A percentile compares a stretch with the other conserved stretches of the same genome.
Conservation (phyloP, 2,329 filamentous ascomycete genomes). For the Paraphaeosphaeria minitans region DNA sequence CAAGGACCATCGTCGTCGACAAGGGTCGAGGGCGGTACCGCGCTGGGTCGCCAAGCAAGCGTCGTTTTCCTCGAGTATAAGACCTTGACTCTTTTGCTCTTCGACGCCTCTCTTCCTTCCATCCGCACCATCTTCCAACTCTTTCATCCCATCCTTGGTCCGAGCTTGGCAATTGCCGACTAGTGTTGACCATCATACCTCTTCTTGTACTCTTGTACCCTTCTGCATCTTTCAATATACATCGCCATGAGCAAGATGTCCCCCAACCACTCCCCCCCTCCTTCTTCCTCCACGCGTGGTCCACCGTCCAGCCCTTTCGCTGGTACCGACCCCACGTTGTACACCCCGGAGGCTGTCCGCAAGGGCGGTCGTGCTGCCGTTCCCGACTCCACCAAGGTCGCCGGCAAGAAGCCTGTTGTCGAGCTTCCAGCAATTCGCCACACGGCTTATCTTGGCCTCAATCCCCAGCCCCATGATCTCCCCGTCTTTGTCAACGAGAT, state of each 20-base stretch:
- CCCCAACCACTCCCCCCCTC: slow-evolving; percentile 25
- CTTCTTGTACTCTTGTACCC: slow-evolving; percentile 25
- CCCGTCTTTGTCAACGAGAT: slow-evolving; percentile 36
- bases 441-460: slow-evolving; percentile 16
- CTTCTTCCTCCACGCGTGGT: slow-evolving; percentile 29
- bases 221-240: slow-evolving; percentile 17
- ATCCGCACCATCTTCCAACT: slow-evolving; percentile 16
- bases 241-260: slow-evolving; percentile 24
- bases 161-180: slow-evolving; percentile 15
- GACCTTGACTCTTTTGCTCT: slow-evolving; percentile 17
- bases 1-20: slow-evolving; percentile 4
- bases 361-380: slow-evolving; percentile 4
- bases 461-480: slow-evolving; percentile 22
- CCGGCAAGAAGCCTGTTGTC: slow-evolving; percentile 21
- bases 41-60: not conserved
- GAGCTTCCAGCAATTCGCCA: slow-evolving; percentile 7
- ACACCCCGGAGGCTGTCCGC: slow-evolving; percentile 34
- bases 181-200: slow-evolving; percentile 9
- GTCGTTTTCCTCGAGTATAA: slow-evolving; percentile 19
- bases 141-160: slow-evolving; percentile 18
- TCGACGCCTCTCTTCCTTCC: slow-evolving; percentile 15
- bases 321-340: slow-evolving; percentile 35
- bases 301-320: slow-evolving; percentile 33
- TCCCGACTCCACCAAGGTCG: not conserved
- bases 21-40: not conserved